These are phyloP conservation scores for Notholithocarpus densiflorus DNA, from an alignment of 306 rosid genomes.

Conservation along the genomic window DNA sequence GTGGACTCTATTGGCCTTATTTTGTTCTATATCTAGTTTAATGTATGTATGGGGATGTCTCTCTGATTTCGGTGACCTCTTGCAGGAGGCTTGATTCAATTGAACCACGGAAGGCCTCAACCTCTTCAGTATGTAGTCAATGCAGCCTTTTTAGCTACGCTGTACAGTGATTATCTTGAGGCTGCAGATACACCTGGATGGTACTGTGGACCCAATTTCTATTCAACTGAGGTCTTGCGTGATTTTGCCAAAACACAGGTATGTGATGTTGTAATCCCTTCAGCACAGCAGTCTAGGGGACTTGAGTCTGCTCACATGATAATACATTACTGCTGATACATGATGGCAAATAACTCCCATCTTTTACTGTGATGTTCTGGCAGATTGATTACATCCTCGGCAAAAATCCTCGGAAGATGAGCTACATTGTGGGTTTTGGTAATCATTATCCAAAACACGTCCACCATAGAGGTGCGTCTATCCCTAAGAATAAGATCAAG, in stretches of 20 bases:
- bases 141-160: conserved; percentile 92
- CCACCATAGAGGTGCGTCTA: conserved; percentile 95
- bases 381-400: conserved; percentile 97
- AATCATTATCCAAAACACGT: conserved; percentile 82
- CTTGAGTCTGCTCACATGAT: conserved; percentile 1
- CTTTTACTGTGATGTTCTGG: conserved; percentile 21
- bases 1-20: not conserved
- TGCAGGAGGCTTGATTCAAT: conserved; percentile 85
- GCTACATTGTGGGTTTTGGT: conserved; percentile 85
- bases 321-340: not conserved
- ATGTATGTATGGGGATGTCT: not conserved
- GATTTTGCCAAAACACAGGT: conserved; percentile 88
- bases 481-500: conserved; percentile 83
- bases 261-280: conserved; percentile 14
- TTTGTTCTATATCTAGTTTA: conserved; percentile 13
- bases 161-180: conserved; percentile 91
- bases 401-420: conserved; percentile 83
- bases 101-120: conserved; percentile 95
- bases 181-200: conserved; percentile 99
- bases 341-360: not conserved
- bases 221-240: conserved; percentile 75
- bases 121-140: conserved; percentile 95
- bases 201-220: conserved; percentile 98
- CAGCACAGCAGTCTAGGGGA: not conserved
- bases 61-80: conserved; percentile 21